phyloP scores from a whole-genome alignment of 352 stramenopile genomes.

The Phytophthora agathidicida region DNA sequence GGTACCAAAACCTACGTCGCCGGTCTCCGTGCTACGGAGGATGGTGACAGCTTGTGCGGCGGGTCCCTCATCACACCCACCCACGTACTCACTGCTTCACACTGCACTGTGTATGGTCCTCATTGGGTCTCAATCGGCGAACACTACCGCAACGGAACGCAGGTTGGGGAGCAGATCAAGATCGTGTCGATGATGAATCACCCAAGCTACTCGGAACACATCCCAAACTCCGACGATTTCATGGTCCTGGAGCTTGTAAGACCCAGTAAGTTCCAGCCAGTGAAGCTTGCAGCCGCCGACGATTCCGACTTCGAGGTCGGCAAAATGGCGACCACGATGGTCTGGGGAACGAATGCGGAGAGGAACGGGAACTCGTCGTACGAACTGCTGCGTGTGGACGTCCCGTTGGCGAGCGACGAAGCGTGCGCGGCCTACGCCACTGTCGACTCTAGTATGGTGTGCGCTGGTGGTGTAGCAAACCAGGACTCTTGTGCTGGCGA shows the following conservation, averaged over 20 bases:
- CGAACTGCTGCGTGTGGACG: constrained; percentile 41
- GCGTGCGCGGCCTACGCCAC: constrained; percentile 26
- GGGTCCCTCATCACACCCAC: constrained; percentile 20
- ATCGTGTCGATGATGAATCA: constrained; percentile 19
- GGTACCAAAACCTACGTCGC: constrained; percentile 41
- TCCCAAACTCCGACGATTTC: constrained; percentile 30
- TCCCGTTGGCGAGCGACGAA: constrained; percentile 37
- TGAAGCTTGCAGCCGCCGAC: constrained; percentile 24
- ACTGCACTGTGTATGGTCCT: neutral
- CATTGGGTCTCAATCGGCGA: constrained; percentile 15
- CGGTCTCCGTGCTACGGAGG: constrained; percentile 11
- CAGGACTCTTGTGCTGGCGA: constrained; percentile 51
- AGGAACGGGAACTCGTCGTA: constrained; percentile 14
- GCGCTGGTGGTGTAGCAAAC: constrained; percentile 40
- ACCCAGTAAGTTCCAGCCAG: constrained; percentile 34
- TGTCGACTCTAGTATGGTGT: constrained; percentile 50
- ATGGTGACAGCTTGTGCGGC: constrained; percentile 10
- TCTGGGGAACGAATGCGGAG: constrained; percentile 30
- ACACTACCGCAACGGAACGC: constrained; percentile 23
- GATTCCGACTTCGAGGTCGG: constrained; percentile 26
- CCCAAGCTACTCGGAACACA: constrained; percentile 12
- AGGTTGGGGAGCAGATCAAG: constrained; percentile 21
- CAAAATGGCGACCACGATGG: constrained; percentile 34
- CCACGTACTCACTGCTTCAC: constrained; percentile 21
- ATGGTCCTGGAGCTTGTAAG: constrained; percentile 48